Percentiles rank a stretch among this genome's conserved stretches.
phyloP scores from a whole-genome alignment of 2,329 filamentous ascomycete genomes.

The Ascochyta clinopodiicola region DNA sequence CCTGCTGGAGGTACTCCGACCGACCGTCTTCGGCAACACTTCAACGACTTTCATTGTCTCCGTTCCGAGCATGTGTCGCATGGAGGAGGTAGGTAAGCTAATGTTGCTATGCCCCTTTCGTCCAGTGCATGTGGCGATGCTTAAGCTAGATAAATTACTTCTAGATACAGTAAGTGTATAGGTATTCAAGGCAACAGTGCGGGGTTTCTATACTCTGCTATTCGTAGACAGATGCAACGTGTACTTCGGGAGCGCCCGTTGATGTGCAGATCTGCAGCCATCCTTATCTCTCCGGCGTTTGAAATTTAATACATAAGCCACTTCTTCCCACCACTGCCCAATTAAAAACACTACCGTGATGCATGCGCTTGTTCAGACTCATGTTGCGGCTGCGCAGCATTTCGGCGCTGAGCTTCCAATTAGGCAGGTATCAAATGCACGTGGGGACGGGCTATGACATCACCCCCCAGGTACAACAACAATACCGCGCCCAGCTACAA shows the following conservation, averaged over 20 bases:
- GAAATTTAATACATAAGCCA: slow-evolving; percentile 1
- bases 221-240: slow-evolving; percentile 7
- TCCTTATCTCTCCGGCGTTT: slow-evolving; percentile 7
- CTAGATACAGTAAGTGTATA: too few species aligned
- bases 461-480: slow-evolving; percentile 5
- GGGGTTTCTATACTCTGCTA: too few species aligned
- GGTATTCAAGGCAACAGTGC: too few species aligned
- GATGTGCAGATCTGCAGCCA: slow-evolving; percentile 10
- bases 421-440: slow-evolving; percentile 19
- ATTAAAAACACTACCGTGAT: slow-evolving; percentile 6
- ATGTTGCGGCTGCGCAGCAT: slow-evolving; percentile 1
- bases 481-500: not conserved
- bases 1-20: not conserved
- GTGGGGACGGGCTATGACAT: slow-evolving; percentile 14
- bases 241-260: slow-evolving; percentile 14
- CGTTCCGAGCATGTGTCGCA: not conserved
- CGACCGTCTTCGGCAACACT: slow-evolving; percentile 12
- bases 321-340: not conserved
- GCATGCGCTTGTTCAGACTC: slow-evolving; percentile 8
- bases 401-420: slow-evolving; percentile 16
- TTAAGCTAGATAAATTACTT: too few species aligned
- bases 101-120: too few species aligned
- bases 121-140: too few species aligned
- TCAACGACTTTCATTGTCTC: slow-evolving; percentile 2
- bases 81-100: not conserved